phyloP scores from a whole-genome alignment of 257 asterid genomes.

The Solanum bulbocastanum region DNA sequence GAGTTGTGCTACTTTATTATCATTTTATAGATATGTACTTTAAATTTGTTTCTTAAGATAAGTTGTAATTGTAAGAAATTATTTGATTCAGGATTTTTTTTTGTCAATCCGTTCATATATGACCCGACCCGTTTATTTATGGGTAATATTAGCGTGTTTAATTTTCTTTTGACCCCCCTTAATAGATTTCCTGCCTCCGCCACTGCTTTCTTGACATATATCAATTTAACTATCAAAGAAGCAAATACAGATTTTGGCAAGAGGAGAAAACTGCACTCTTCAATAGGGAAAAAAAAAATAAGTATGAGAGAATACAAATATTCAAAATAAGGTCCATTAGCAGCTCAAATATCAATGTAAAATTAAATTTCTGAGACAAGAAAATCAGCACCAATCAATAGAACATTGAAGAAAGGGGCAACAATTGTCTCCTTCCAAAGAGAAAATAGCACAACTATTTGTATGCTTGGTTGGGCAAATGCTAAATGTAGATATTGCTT shows the following conservation, averaged over 20 bases:
- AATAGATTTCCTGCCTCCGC: too few relatives aligned
- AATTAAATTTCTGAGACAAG: not conserved
- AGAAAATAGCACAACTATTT: not conserved
- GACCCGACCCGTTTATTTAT: too few relatives aligned
- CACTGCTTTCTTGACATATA: not conserved
- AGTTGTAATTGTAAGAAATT: too few relatives aligned
- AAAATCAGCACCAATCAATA: not conserved
- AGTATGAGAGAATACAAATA: not conserved
- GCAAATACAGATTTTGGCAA: not conserved
- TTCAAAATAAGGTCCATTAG: not conserved
- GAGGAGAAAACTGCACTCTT: not conserved
- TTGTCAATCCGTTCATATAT: too few relatives aligned
- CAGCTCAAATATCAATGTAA: not conserved
- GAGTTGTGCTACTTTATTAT: too few relatives aligned
- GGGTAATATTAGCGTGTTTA: too few relatives aligned
- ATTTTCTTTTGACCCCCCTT: too few relatives aligned
- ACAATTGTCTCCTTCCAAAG: not conserved
- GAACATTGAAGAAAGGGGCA: not conserved
- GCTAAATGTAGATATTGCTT: not conserved
- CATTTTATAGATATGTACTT: too few relatives aligned
- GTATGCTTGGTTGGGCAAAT: not conserved
- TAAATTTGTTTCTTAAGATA: too few relatives aligned
- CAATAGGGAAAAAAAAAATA: not conserved
- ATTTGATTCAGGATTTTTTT: too few relatives aligned
- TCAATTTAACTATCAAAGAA: not conserved